Conservation (phyloP, 2,329 filamentous ascomycete genomes). For the Botrytis medusae region DNA sequence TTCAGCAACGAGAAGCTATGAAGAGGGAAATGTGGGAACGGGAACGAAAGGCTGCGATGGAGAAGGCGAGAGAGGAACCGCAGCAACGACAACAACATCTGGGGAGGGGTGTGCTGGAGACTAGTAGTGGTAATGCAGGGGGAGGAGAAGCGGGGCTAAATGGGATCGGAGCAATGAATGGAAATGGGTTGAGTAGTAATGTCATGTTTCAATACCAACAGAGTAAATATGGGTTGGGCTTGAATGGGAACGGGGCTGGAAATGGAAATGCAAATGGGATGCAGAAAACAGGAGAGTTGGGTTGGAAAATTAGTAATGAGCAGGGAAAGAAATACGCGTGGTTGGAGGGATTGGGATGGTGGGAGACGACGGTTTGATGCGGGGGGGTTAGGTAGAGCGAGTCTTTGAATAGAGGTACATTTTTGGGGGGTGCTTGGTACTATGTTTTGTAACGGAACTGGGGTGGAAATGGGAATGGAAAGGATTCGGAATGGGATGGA, state of each 20-base stretch:
- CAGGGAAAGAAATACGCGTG: slow-evolving; percentile 20
- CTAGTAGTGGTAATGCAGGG: neutral
- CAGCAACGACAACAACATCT: slow-evolving; percentile 23
- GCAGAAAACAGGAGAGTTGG: neutral
- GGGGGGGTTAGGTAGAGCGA: neutral
- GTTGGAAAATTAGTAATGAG: neutral
- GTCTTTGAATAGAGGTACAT: neutral
- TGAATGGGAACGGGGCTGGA: neutral
- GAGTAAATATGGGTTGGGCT: neutral
- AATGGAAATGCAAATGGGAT: neutral
- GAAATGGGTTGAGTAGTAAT: neutral
- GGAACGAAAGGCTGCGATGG: slow-evolving; percentile 43
- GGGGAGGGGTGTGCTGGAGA: neutral
- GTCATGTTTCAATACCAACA: neutral
- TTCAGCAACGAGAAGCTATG: slow-evolving; percentile 50
- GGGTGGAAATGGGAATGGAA: neutral
- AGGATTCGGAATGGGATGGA: neutral
- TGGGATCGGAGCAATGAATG: neutral
- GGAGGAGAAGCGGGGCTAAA: neutral
- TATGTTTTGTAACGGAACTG: neutral
- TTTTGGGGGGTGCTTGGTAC: neutral
- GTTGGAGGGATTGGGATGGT: slow-evolving; percentile 20
- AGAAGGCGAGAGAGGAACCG: slow-evolving; percentile 26
- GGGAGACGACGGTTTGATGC: slow-evolving; percentile 11
- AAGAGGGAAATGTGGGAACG: slow-evolving; percentile 48